A percentile compares a stretch with the other conserved stretches of the same genome.
phyloP scores from a whole-genome alignment of 202 grass and related monocot species.

The Alloteropsis angusta region DNA sequence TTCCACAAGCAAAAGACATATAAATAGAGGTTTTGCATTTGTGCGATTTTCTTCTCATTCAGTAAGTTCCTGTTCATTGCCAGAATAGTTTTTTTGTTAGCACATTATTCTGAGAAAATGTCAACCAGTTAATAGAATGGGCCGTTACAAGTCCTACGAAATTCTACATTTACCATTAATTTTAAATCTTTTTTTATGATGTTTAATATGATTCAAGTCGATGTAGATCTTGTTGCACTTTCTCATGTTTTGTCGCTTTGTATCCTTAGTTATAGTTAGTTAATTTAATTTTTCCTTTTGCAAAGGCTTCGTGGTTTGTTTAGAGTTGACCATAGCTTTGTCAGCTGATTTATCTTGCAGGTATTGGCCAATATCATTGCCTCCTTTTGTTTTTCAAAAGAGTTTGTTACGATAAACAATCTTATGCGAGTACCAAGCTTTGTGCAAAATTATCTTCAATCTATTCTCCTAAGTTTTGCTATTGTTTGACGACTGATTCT shows the following conservation, averaged over 20 bases:
- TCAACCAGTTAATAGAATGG: slow-evolving; percentile 4
- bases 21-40: slow-evolving; percentile 77
- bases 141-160: not conserved
- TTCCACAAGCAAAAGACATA: slow-evolving; percentile 43
- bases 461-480: slow-evolving; percentile 16
- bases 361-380: slow-evolving; percentile 31
- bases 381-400: slow-evolving; percentile 23
- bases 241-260: not conserved
- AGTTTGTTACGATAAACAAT: slow-evolving; percentile 23
- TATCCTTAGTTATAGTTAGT: not conserved
- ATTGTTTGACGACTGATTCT: not conserved
- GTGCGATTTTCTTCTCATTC: slow-evolving; percentile 73
- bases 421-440: slow-evolving; percentile 18
- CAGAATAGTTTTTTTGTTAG: not conserved
- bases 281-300: not conserved
- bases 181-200: slow-evolving; percentile 3
- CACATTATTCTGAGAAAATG: not conserved
- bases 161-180: not conserved
- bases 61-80: slow-evolving; percentile 38
- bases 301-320: not conserved
- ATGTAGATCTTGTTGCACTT: not conserved
- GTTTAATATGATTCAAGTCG: not conserved
- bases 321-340: slow-evolving; percentile 27
- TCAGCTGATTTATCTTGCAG: slow-evolving; percentile 58
- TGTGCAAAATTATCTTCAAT: slow-evolving; percentile 23